Evolutionary conservation across 768 basidiomycete species (phyloP), one percentile per base, ranked within the genome.

Genomic region (Bullera alba): DNA sequence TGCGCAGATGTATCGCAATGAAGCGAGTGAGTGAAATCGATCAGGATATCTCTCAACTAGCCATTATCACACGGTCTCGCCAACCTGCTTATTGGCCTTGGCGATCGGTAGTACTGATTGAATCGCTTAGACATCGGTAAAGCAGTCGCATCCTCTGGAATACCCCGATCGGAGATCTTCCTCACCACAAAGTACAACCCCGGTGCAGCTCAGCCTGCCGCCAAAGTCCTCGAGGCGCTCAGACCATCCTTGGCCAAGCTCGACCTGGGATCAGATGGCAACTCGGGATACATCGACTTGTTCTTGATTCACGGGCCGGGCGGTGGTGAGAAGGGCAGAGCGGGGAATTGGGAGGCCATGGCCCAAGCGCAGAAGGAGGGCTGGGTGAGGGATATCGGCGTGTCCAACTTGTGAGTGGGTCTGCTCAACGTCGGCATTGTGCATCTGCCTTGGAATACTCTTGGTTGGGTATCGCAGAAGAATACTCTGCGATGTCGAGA

Each of bases 241-340:
- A 34, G 32, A 34, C 10, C 32, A 10, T 34, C 32, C 32, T n/a
- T 34, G 10, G 10, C 32, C 10, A 34, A 34, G n/a, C 32, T 34
- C 32, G n/a, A n/a, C n/a, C n/a, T n/a, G n/a, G n/a, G n/a, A n/a
- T n/a, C n/a, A n/a, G 32, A 34, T 34, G 10, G n/a, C 14, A 54
- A 57, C n/a, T 41, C 51, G 41, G 42, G 46, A 2, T 69, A 69
- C 48, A 61, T 71, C 23, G 73, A 75, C 42, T 26, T 65, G 22
- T 45, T 61, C 30, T 45, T 65, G 29, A 63, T 74, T 16, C 73
- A 74, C 32, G 67, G 69, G 48, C 69, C 72, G 3, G 67, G 48
- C 0, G 57, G 60, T 2, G 73, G 73, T 0, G 46, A 45, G 2
- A 60, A 67, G 35, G 70, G 68, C 16, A 48, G 75, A 19, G 56